phyloP scores from a whole-genome alignment of 2,329 filamentous ascomycete genomes.

The Cordyceps cicadae region DNA sequence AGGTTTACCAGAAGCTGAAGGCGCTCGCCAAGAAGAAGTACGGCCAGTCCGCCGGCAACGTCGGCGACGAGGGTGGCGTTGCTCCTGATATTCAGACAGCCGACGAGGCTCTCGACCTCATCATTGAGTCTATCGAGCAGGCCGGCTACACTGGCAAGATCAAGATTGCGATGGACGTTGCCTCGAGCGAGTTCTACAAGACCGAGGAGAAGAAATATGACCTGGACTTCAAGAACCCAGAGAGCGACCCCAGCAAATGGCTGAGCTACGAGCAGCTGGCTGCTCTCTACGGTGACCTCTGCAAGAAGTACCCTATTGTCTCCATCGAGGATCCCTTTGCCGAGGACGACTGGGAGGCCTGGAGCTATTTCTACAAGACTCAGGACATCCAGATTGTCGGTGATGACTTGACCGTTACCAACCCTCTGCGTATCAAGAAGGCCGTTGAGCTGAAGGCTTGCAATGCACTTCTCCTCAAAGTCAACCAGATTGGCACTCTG shows the following conservation, averaged over 20 bases:
- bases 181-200: conserved; percentile 99
- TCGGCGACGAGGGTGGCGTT: conserved; percentile 99
- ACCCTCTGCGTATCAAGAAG: conserved; percentile 98
- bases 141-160: conserved; percentile 94
- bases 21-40: conserved; percentile 97
- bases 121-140: conserved; percentile 87
- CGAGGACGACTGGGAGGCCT: conserved; percentile 99
- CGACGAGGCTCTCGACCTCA: conserved; percentile 93
- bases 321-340: conserved; percentile 98
- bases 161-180: conserved; percentile 98
- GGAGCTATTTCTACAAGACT: conserved; percentile 99
- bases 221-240: conserved; percentile 99
- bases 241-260: conserved; percentile 94
- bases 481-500: conserved; percentile 99
- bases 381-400: conserved; percentile 97
- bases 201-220: conserved; percentile 97
- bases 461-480: conserved; percentile 97
- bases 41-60: conserved; percentile 96
- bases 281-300: conserved; percentile 77
- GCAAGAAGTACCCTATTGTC: conserved; percentile 96
- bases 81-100: conserved; percentile 97
- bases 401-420: conserved; percentile 98
- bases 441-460: conserved; percentile 98
- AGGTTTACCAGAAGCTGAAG: conserved; percentile 99
- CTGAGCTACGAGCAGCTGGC: conserved; percentile 97